These are phyloP conservation scores for Microcyclosporella mali DNA, from an alignment of 2,329 filamentous ascomycete species.

Conservation along the genomic window DNA sequence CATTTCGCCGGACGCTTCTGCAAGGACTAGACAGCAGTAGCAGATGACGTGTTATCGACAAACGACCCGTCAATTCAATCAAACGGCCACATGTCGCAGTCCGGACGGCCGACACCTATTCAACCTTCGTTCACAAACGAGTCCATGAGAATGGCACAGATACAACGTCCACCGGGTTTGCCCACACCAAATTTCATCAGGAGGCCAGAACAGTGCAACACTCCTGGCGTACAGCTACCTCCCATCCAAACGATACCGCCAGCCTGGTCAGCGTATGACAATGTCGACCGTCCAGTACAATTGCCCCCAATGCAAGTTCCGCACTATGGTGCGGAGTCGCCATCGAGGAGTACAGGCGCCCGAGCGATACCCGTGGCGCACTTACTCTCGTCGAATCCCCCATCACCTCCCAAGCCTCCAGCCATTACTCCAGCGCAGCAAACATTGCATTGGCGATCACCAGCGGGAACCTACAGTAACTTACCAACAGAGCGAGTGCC, in stretches of 20 bases:
- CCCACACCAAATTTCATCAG: conserved; percentile 36
- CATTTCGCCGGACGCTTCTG: too few relatives aligned
- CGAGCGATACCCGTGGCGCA: conserved; percentile 20
- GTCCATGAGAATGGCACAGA: conserved; percentile 40
- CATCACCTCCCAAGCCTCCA: conserved; percentile 27
- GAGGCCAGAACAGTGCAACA: conserved; percentile 33
- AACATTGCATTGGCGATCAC: conserved; percentile 23
- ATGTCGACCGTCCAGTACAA: conserved; percentile 18
- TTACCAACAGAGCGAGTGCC: conserved; percentile 11
- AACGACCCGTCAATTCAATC: neutral
- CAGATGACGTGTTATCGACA: conserved; percentile 3
- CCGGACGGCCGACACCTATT: conserved; percentile 33
- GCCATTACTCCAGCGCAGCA: conserved; percentile 7
- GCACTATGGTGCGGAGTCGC: conserved; percentile 28
- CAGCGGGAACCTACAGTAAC: conserved; percentile 5
- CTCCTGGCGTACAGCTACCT: conserved; percentile 33
- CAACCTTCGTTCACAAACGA: conserved; percentile 35
- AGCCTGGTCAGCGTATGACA: conserved; percentile 8
- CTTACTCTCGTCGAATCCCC: conserved; percentile 24
- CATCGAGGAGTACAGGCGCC: conserved; percentile 8
- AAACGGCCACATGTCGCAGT: conserved; percentile 22
- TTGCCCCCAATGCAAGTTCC: conserved; percentile 36
- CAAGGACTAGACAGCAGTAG: neutral
- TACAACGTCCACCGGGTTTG: conserved; percentile 38
- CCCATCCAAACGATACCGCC: conserved; percentile 27